These are phyloP conservation scores for Lichenothelia convexa DNA, from an alignment of 495 filamentous ascomycete genomes.

Conservation along the genomic window DNA sequence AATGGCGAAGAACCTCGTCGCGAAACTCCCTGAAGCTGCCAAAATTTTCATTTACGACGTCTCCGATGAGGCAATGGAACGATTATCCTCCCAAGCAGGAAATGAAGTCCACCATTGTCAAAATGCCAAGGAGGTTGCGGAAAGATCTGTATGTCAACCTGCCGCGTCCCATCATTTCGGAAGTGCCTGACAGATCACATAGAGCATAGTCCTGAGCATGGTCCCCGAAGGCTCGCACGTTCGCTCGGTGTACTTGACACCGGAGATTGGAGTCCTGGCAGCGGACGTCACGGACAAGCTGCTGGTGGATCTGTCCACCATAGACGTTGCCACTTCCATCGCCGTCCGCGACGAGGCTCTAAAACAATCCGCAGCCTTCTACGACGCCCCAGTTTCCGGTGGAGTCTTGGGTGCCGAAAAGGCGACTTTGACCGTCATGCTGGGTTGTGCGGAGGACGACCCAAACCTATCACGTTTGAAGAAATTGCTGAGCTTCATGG, in stretches of 20 bases:
- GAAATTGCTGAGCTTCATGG: conserved; percentile 26
- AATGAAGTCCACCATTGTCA: conserved; percentile 12
- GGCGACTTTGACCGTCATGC: conserved; percentile 30
- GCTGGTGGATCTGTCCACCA: conserved; percentile 29
- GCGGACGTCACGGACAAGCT: conserved; percentile 17
- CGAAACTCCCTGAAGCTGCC: conserved; percentile 19
- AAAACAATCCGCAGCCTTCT: conserved; percentile 17
- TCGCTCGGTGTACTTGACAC: conserved; percentile 21
- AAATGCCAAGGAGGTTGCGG: conserved; percentile 24
- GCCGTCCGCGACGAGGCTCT: conserved; percentile 19
- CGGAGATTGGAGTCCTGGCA: conserved; percentile 18
- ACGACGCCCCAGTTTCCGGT: conserved; percentile 28
- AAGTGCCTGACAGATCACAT: no score
- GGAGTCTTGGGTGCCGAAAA: conserved; percentile 29
- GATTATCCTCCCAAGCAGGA: conserved; percentile 16
- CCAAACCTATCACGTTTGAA: conserved; percentile 17
- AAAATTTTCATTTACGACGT: conserved; percentile 26
- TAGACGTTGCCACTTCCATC: conserved; percentile 25
- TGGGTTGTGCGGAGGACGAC: conserved; percentile 23
- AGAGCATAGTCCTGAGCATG: conserved; percentile 22
- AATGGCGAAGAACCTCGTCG: conserved; percentile 24
- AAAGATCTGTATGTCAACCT: conserved; percentile 22
- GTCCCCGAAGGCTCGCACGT: conserved; percentile 23
- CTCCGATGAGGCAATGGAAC: conserved; percentile 15
- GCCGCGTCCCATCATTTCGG: not conserved